These are phyloP conservation scores for Rosa lucieae DNA, from an alignment of 306 rosid genomes.

Conservation along the genomic window DNA sequence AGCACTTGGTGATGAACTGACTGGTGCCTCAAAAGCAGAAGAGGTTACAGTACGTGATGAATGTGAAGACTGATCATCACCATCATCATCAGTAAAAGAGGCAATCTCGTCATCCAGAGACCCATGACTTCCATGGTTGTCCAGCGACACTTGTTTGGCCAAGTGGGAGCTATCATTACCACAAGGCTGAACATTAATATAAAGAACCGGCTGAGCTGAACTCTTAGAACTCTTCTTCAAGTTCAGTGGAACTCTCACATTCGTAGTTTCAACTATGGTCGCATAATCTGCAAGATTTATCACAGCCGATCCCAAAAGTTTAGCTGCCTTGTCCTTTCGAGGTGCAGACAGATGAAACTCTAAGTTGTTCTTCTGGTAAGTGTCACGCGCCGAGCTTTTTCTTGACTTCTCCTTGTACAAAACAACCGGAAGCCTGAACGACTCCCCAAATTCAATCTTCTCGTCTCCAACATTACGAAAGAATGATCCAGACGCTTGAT, in stretches of 20 bases:
- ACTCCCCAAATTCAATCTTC: slow-evolving; percentile 44
- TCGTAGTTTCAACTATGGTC: slow-evolving; percentile 40
- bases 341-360: slow-evolving; percentile 60
- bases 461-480: slow-evolving; percentile 38
- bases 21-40: slow-evolving; percentile 39
- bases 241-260: slow-evolving; percentile 43
- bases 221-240: slow-evolving; percentile 60
- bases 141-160: slow-evolving; percentile 51
- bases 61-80: slow-evolving; percentile 42
- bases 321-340: slow-evolving; percentile 52
- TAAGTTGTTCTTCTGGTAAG: slow-evolving; percentile 61
- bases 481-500: slow-evolving; percentile 46
- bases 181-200: slow-evolving; percentile 59
- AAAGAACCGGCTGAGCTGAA: slow-evolving; percentile 55
- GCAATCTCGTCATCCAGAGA: slow-evolving; percentile 57
- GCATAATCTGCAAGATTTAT: slow-evolving; percentile 77
- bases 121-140: slow-evolving; percentile 48
- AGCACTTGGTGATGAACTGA: slow-evolving; percentile 42
- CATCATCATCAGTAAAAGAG: slow-evolving; percentile 65
- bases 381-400: slow-evolving; percentile 41
- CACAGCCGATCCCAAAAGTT: slow-evolving; percentile 59
- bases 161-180: slow-evolving; percentile 45
- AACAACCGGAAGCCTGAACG: slow-evolving; percentile 56
- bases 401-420: slow-evolving; percentile 52
- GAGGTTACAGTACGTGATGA: slow-evolving; percentile 39